Base-by-base conservation (phyloP, 176 grass and related monocot genomes). In the Oryza glaberrima region DNA sequence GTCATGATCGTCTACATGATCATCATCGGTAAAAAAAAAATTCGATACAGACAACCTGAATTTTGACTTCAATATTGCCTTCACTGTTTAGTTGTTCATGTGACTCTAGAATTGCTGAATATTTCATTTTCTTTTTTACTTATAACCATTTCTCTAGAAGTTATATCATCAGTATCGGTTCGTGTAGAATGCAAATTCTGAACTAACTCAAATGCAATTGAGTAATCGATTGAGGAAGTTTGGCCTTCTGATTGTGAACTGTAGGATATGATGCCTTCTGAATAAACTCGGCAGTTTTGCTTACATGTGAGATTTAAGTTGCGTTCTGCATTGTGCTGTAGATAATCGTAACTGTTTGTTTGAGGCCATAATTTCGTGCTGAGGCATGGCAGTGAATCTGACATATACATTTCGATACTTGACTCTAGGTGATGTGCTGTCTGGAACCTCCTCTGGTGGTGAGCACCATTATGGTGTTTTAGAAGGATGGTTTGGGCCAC, bases 1-100 rank as follows among this genome's bases (percentile, higher is more conserved):
- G 96, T 98, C 28, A 85, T 98, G 91, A 91, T 98, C 48, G 93
- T 98, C 3, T 98, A 98, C 91, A 94, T 98, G 96, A 98, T 98
- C 46, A 95, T 98, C 77, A 98, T 98, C 64, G 93, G 96, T 98
- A 98, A 77, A 77, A 98, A 77, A 98, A 23, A 38, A 7, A 76
- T 6, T 41, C 40, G 28, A 13, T 15, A 49, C 1, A 10, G 26
- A 15, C 60, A 34, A 4, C 8, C 41, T 71, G 63, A 6, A 49
- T 79, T 72, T 72, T 19, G 19, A 46, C 30, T 77, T 85, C 66
- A 45, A 16, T 43, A 43, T 58, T 7, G 5, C 10, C 17, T 8
- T 20, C 52, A 20, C 17, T 79, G 2, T 56, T 80, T 20, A 11
- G 38, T 22, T 40, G 51, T 46, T 5, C 47, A 32, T 69, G 40